These are phyloP conservation scores for Amanita molliuscula DNA, from an alignment of 768 basidiomycete species.

Conservation along the genomic window DNA sequence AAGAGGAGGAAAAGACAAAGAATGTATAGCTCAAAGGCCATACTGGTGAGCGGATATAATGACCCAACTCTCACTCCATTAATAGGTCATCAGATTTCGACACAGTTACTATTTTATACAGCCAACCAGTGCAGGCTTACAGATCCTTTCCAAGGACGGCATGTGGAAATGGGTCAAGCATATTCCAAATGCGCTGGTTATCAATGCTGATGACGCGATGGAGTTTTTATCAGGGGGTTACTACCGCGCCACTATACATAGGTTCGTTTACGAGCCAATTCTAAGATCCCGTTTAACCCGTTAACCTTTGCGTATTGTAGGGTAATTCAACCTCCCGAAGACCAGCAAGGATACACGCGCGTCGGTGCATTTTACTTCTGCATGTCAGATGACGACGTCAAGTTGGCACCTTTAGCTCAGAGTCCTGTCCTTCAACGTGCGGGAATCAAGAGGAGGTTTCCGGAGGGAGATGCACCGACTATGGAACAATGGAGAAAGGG, in stretches of 20 bases:
- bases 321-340: conserved; percentile 46
- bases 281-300: too few species aligned
- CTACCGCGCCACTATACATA: conserved; percentile 49
- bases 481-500: conserved; percentile 43
- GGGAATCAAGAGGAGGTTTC: conserved; percentile 27
- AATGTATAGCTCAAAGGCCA: conserved; percentile 56
- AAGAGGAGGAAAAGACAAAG: conserved; percentile 39
- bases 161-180: conserved; percentile 51
- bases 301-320: conserved; percentile 14
- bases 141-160: conserved; percentile 42
- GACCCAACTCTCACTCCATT: not conserved
- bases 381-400: conserved; percentile 38
- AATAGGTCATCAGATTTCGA: conserved; percentile 32
- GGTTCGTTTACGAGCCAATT: conserved; percentile 10
- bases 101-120: conserved; percentile 46
- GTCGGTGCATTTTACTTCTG: conserved; percentile 52
- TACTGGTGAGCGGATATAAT: conserved; percentile 25
- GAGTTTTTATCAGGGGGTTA: conserved; percentile 53
- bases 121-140: conserved; percentile 47
- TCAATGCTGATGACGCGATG: conserved; percentile 51
- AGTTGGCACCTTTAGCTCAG: conserved; percentile 31
- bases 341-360: conserved; percentile 38
- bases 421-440: conserved; percentile 38
- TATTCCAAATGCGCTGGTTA: conserved; percentile 46
- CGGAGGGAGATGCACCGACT: conserved; percentile 33